A percentile compares a stretch with the other conserved stretches of the same genome.
These are phyloP conservation scores for Pseudoperonospora humuli DNA, from an alignment of 352 stramenopile species.

Conservation along the genomic window DNA sequence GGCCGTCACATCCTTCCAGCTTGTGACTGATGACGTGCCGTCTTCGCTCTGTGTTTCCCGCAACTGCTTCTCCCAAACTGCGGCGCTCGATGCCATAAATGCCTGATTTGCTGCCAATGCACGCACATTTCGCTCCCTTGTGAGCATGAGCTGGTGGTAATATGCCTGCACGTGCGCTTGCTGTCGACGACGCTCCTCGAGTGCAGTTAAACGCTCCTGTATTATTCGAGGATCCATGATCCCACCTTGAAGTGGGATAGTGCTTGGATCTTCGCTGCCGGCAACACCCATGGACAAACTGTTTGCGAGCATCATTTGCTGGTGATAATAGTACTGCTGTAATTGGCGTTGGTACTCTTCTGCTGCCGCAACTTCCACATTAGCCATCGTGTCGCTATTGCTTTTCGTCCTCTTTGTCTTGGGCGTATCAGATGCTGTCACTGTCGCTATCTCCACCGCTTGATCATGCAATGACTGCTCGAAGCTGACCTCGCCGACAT, in stretches of 20 bases:
- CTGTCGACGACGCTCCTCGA: conserved; percentile 48
- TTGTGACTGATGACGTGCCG: conserved; percentile 13
- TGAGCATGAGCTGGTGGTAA: conserved; percentile 37
- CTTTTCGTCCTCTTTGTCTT: conserved; percentile 3
- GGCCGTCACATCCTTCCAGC: conserved; percentile 25
- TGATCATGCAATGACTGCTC: conserved; percentile 26
- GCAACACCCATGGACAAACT: conserved; percentile 23
- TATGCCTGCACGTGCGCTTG: conserved; percentile 50
- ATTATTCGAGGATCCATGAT: conserved; percentile 61
- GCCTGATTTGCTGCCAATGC: conserved; percentile 37
- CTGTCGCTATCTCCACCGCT: conserved; percentile 3
- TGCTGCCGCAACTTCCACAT: conserved; percentile 14
- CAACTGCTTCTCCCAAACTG: conserved; percentile 41
- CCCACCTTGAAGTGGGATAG: conserved; percentile 25
- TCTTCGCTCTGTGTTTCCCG: conserved; percentile 19
- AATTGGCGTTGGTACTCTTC: conserved; percentile 48
- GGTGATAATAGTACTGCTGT: conserved; percentile 63
- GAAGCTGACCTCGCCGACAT: conserved; percentile 8
- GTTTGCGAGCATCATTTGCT: conserved; percentile 45
- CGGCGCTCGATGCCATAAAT: conserved; percentile 32
- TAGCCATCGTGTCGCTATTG: conserved; percentile 5
- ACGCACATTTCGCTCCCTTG: conserved; percentile 46
- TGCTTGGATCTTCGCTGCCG: conserved; percentile 13
- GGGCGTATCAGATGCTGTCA: background rate
- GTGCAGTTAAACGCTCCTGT: conserved; percentile 39